A percentile compares a stretch with the other conserved stretches of the same genome.
phyloP scores from a whole-genome alignment of 805 yeast species.

The Metschnikowia arizonensis region DNA sequence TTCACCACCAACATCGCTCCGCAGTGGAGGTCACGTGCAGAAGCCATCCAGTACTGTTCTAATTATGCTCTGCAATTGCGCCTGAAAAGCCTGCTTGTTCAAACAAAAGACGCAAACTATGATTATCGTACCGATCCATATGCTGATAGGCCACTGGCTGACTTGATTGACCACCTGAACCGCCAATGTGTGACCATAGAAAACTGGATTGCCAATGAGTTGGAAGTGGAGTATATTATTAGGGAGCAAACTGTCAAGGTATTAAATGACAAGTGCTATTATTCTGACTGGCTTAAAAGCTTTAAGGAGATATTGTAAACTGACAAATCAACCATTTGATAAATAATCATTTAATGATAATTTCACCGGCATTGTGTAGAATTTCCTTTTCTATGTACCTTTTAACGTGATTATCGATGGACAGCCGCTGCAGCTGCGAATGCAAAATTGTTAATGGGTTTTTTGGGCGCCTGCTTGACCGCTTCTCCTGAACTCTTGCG shows the following conservation, averaged over 20 bases:
- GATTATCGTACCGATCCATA: conserved; percentile 40
- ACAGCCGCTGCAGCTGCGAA: conserved; percentile 47
- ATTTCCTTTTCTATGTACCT: neutral
- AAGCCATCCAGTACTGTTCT: conserved; percentile 29
- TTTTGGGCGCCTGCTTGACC: conserved; percentile 3
- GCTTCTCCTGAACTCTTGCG: conserved; percentile 3
- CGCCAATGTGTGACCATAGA: conserved; percentile 28
- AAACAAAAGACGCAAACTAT: conserved; percentile 12
- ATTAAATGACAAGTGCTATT: conserved; percentile 35
- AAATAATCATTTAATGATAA: no score
- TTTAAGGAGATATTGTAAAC: conserved; percentile 16
- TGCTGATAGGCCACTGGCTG: conserved; percentile 26
- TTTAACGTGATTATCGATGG: conserved; percentile 9
- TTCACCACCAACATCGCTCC: conserved; percentile 28
- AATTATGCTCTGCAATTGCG: conserved; percentile 25
- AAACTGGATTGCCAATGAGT: conserved; percentile 37
- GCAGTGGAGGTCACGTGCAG: conserved; percentile 34
- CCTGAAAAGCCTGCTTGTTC: conserved; percentile 8
- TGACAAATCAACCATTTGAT: no score
- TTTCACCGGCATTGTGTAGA: neutral
- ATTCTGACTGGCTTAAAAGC: conserved; percentile 33
- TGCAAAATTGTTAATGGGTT: conserved; percentile 33
- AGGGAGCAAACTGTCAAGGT: conserved; percentile 30
- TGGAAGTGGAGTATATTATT: conserved; percentile 31
- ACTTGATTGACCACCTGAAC: conserved; percentile 21